These are phyloP conservation scores for Ophiostoma populinum DNA, from an alignment of 2,329 filamentous ascomycete species.

Conservation along the genomic window DNA sequence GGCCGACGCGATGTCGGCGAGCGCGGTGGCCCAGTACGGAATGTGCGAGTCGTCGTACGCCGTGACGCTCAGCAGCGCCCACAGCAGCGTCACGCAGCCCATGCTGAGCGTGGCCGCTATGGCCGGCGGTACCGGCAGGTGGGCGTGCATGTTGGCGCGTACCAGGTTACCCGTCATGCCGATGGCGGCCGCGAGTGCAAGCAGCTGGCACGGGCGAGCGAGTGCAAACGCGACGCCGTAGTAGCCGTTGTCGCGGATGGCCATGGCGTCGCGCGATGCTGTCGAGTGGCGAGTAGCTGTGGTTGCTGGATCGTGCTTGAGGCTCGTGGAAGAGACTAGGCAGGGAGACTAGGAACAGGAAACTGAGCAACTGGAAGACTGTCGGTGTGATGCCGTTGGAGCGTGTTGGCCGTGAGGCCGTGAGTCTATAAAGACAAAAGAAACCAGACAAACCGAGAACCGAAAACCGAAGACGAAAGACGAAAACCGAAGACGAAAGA, in stretches of 20 bases:
- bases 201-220: conserved; percentile 51
- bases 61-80: conserved; percentile 43
- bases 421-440: too few species aligned
- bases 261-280: conserved; percentile 15
- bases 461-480: too few species aligned
- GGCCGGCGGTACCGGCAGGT: conserved; percentile 50
- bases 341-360: too few species aligned
- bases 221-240: conserved; percentile 58
- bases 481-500: too few species aligned
- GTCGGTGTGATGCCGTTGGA: too few species aligned
- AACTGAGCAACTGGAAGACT: too few species aligned
- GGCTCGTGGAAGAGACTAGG: too few species aligned
- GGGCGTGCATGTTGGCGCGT: conserved; percentile 49
- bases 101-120: conserved; percentile 65
- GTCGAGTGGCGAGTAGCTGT: too few species aligned
- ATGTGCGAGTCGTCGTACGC: conserved; percentile 42
- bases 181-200: conserved; percentile 59
- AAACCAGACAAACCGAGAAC: too few species aligned
- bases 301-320: too few species aligned
- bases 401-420: too few species aligned
- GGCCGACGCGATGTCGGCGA: conserved; percentile 50
- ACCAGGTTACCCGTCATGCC: conserved; percentile 74
- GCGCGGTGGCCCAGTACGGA: conserved; percentile 55
- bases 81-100: conserved; percentile 62
- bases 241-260: conserved; percentile 15